phyloP scores from a whole-genome alignment of 1,284 basidiomycete genomes.

The Cystobasidium slooffiae region DNA sequence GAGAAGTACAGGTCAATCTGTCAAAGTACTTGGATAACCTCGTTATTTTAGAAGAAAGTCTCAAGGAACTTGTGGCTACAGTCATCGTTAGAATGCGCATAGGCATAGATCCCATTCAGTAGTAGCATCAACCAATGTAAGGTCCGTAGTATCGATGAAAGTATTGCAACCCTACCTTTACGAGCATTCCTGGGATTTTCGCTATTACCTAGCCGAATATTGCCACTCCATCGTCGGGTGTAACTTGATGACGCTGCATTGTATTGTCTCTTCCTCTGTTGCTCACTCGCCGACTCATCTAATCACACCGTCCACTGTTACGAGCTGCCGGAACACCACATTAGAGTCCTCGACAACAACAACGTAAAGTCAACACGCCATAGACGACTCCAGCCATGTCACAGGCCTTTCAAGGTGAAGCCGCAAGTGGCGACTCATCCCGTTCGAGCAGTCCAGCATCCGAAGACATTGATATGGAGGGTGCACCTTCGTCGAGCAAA shows the following conservation, averaged over 20 bases:
- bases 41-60: conserved; percentile 90
- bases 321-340: background rate
- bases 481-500: background rate
- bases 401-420: background rate
- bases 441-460: conserved; percentile 19
- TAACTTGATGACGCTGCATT: too few relatives aligned
- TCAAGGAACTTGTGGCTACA: conserved; percentile 89
- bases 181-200: background rate
- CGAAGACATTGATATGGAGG: conserved; percentile 40
- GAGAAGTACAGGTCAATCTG: conserved; percentile 64
- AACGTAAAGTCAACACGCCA: background rate
- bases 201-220: background rate
- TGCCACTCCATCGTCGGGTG: background rate
- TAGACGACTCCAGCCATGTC: background rate
- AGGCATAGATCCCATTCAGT: conserved; percentile 69
- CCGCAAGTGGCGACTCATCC: conserved; percentile 14
- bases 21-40: conserved; percentile 90
- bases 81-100: conserved; percentile 81
- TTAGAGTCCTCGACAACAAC: too few relatives aligned
- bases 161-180: background rate
- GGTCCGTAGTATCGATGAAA: background rate
- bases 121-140: background rate
- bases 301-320: background rate
- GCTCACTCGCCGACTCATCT: background rate
- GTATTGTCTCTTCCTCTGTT: background rate